Evolutionary conservation across 2,329 filamentous ascomycete genomes (phyloP), one percentile per base, ranked within the genome.

Genomic region (Aspergillus chevalieri): DNA sequence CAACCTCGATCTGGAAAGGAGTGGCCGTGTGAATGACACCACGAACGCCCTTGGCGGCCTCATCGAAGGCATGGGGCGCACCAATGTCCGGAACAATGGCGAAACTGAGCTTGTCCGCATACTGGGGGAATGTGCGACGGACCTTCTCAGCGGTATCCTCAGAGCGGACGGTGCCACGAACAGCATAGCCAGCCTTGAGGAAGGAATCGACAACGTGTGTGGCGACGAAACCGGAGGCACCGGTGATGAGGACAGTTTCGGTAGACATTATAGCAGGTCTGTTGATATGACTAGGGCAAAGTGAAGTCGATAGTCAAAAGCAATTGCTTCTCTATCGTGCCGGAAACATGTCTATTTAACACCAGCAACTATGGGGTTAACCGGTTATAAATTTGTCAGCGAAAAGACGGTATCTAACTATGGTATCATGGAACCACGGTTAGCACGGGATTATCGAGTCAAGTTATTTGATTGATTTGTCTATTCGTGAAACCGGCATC

Each of bases 11-110:
- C 36, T 22, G 8, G 10, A 2, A 21, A 17, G 26, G n/a, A 9
- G 17, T 21, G 5, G 75, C 74, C 1, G 71, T 65, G 43, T 77
- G 74, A 14, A 77, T 69, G 0, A 77, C 64, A 0, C 61, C 71
- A 15, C 75, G 71, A 2, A 77, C 64, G 1, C 63, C 73, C 10
- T 73, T 59, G 26, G 74, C 65, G 0, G 66, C 68, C 2, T 71
- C 63, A 4, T 59, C 54, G 4, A 76, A 66, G 1, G 67, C 69
- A 0, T 66, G 66, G 0, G 62, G 58, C 0, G 66, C 63, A 9
- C 69, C 61, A 46, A 78, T 74, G 47, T 77, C 74, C 4, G 64
- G 52, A 0, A 77, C 66, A 21, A 69, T 58, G 2, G 75, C 66
- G 42, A 76, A 75, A 30, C 74, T 69, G 10, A 77, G 63, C 15